These are phyloP conservation scores for Penicillium nordicum DNA, from an alignment of 2,329 filamentous ascomycete genomes.

Conservation along the genomic window DNA sequence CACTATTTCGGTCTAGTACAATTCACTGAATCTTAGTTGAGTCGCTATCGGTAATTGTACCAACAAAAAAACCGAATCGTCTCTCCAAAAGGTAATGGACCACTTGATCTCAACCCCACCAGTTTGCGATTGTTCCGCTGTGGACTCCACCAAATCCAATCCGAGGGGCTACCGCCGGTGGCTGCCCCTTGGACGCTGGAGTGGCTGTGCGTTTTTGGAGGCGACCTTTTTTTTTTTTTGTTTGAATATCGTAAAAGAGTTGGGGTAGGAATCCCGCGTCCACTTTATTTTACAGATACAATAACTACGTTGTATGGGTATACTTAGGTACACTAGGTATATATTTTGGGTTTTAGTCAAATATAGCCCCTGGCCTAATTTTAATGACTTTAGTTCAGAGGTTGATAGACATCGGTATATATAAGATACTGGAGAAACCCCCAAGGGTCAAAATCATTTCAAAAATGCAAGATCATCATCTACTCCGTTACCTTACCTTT, in stretches of 20 bases:
- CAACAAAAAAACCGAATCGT: not conserved
- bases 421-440: too few relatives aligned
- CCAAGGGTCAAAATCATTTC: too few relatives aligned
- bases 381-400: not conserved
- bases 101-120: slow-evolving; percentile 15
- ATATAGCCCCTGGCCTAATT: not conserved
- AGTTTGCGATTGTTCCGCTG: slow-evolving; percentile 21
- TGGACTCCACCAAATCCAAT: slow-evolving; percentile 22
- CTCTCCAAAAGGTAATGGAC: slow-evolving; percentile 2
- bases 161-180: slow-evolving; percentile 1
- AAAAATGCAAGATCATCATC: not conserved
- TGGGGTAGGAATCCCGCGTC: not conserved
- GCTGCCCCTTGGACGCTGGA: slow-evolving; percentile 11
- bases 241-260: not conserved
- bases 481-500: not conserved
- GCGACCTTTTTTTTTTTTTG: not conserved
- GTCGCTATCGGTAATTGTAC: not conserved
- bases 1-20: not conserved
- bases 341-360: not conserved
- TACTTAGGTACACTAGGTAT: not conserved
- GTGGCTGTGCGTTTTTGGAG: not conserved
- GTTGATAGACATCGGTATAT: not conserved
- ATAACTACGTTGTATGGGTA: not conserved
- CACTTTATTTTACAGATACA: not conserved
- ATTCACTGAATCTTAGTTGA: not conserved